Conservation (phyloP, 2,329 filamentous ascomycete genomes). For the Gnomoniopsis smithogilvyi region DNA sequence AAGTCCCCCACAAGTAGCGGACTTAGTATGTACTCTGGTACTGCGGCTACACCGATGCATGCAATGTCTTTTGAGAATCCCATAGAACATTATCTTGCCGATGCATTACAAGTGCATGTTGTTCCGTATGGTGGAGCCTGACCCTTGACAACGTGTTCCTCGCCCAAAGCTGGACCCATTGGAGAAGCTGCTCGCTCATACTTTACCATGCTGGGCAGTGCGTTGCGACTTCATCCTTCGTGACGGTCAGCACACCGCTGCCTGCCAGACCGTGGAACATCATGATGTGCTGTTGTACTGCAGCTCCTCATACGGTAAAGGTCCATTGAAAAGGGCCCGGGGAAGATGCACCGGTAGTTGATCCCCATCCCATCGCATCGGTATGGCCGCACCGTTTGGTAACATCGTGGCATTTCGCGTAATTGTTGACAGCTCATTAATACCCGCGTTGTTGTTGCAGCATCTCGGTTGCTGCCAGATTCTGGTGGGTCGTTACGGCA, state of each 20-base stretch:
- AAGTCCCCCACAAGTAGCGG: background rate
- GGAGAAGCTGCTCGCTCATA: no score
- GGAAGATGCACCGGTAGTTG: background rate
- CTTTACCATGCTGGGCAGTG: no score
- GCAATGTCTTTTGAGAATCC: background rate
- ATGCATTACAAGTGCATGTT: background rate
- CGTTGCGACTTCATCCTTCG: background rate
- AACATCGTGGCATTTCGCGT: background rate
- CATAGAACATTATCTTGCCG: background rate
- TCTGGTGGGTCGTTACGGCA: background rate
- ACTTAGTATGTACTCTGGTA: background rate
- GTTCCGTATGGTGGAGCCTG: background rate
- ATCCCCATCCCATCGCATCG: slow-evolving; percentile 5
- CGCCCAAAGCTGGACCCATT: no score
- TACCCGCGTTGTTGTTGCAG: background rate
- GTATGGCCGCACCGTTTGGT: slow-evolving; percentile 1
- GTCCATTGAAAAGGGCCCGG: background rate
- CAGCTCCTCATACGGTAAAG: no score
- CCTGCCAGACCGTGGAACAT: background rate
- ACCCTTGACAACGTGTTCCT: background rate
- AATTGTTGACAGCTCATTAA: background rate
- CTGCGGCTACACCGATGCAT: background rate
- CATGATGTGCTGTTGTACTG: background rate
- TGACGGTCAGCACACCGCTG: background rate
- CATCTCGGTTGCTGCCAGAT: background rate